Evolutionary conservation across 805 yeast species (phyloP).

Genomic region (Starmerella roubikii): DNA sequence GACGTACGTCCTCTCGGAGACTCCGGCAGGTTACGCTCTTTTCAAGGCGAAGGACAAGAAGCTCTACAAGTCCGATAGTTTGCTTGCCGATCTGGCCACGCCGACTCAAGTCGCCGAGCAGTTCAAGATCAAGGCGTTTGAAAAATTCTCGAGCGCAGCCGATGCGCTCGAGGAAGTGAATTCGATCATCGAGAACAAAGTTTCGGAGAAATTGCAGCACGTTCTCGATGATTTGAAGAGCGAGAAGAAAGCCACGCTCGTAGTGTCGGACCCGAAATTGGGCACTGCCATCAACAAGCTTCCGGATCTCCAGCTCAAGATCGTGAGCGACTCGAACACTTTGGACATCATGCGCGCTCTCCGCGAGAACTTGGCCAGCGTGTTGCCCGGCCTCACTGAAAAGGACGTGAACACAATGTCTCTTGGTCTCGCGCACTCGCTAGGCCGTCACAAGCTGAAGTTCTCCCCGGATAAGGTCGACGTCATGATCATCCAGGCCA

Average conservation of each 20-base stretch:
- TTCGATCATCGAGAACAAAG: constrained; percentile 85
- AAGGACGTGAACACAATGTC: constrained; percentile 84
- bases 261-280: constrained; percentile 88
- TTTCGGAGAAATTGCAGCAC: constrained; percentile 66
- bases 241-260: constrained; percentile 58
- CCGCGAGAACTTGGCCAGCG: constrained; percentile 84
- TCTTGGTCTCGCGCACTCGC: constrained; percentile 94
- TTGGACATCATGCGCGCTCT: constrained; percentile 91
- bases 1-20: constrained; percentile 67
- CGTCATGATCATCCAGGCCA: constrained; percentile 98
- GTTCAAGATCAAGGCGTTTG: constrained; percentile 88
- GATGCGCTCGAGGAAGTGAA: constrained; percentile 92
- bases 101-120: constrained; percentile 78
- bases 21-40: constrained; percentile 97
- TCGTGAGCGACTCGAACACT: constrained; percentile 90
- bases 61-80: constrained; percentile 68
- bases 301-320: constrained; percentile 65
- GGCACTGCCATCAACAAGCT: constrained; percentile 94
- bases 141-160: constrained; percentile 88
- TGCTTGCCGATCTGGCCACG: constrained; percentile 63
- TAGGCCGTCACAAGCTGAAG: constrained; percentile 95
- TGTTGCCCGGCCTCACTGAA: constrained; percentile 85
- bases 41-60: constrained; percentile 96
- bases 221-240: constrained; percentile 38
- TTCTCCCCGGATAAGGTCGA: constrained; percentile 97